Base-by-base conservation (phyloP, 192 early-diverging fungal species). In the Lobosporangium transversale region DNA sequence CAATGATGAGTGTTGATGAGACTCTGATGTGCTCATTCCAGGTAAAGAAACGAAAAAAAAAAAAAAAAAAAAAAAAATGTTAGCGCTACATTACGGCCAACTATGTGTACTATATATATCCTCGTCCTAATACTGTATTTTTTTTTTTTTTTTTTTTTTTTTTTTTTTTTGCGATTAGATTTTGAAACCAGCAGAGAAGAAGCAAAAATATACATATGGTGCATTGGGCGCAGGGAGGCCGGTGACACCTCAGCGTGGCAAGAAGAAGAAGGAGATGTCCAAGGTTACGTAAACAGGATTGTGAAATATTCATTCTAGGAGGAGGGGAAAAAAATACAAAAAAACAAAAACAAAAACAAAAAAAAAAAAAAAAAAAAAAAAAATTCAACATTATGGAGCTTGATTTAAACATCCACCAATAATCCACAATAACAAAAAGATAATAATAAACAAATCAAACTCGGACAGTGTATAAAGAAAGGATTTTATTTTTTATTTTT, bases 1-100 rank as follows among this genome's bases (percentile, higher is more conserved):
- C 93, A 4, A 93, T 94, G 91, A 94, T 94, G 93, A 93, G 91
- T 27, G 91, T 94, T 14, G 91, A 93, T 58, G 91, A 94, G 50
- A 91, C 91, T 14, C 68, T 94, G 53, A 91, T 94, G 92, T 94
- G 93, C 62, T 91, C 89, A 26, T 94, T 94, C 86, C 91, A 94
- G 79, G 87, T 80, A 63, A 40, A 9, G 6, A 31, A 21, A 10
- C 8, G 14, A 40, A 40, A 40, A 40, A 40, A 40, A 40, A 40
- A 40, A 40, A 40, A 7, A 7, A 40, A 40, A 7, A 40, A 40
- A 10, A 40, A 40, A 7, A 40, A 20, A 21, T 3, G 5, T 18
- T 11, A 30, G 17, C 12, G 36, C n/a, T n/a, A n/a, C n/a, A n/a
- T n/a, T 7, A 29, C 24, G 3, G 30, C 15, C 3, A 8, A 24